These are phyloP conservation scores for Chamaecrista fasciculata DNA, from an alignment of 306 rosid genomes.

Conservation along the genomic window DNA sequence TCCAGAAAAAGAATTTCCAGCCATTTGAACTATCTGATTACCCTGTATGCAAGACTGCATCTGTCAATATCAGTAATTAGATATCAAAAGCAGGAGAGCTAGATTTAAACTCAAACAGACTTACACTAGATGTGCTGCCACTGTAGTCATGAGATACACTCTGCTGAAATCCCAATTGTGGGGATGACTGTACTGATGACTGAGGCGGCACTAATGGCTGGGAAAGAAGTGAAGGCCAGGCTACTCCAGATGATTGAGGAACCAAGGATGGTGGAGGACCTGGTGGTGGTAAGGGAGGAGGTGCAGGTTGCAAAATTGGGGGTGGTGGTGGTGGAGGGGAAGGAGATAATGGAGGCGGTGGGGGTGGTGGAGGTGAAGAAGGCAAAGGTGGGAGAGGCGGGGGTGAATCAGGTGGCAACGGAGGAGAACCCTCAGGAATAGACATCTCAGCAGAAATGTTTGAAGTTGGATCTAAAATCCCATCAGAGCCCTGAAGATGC, in stretches of 20 bases:
- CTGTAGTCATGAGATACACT: constrained; percentile 58
- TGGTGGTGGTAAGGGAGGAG: constrained; percentile 62
- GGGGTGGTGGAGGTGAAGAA: constrained; percentile 94
- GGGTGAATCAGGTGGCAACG: constrained; percentile 90
- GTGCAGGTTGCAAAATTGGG: constrained; percentile 53
- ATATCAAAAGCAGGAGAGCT: constrained; percentile 10
- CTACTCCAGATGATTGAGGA: constrained; percentile 58
- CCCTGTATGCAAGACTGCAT: constrained; percentile 51
- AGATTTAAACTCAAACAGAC: constrained; percentile 23
- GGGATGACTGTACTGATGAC: constrained; percentile 61
- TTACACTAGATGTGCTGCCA: constrained; percentile 56
- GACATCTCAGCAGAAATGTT: constrained; percentile 45
- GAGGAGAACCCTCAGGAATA: constrained; percentile 81
- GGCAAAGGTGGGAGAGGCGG: constrained; percentile 93
- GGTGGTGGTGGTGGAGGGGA: constrained; percentile 56
- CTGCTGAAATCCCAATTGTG: constrained; percentile 72
- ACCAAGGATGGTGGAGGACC: constrained; percentile 52
- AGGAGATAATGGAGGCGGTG: constrained; percentile 58
- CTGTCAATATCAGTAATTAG: constrained; percentile 5
- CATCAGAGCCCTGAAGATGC: constrained; percentile 43
- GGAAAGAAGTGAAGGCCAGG: constrained; percentile 50
- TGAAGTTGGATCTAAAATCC: constrained; percentile 41
- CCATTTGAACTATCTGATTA: constrained; percentile 69
- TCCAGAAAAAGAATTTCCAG: constrained; percentile 69
- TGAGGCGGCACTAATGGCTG: constrained; percentile 68